Conservation (phyloP, 2,329 filamentous ascomycete genomes). For the Fusarium algeriense region DNA sequence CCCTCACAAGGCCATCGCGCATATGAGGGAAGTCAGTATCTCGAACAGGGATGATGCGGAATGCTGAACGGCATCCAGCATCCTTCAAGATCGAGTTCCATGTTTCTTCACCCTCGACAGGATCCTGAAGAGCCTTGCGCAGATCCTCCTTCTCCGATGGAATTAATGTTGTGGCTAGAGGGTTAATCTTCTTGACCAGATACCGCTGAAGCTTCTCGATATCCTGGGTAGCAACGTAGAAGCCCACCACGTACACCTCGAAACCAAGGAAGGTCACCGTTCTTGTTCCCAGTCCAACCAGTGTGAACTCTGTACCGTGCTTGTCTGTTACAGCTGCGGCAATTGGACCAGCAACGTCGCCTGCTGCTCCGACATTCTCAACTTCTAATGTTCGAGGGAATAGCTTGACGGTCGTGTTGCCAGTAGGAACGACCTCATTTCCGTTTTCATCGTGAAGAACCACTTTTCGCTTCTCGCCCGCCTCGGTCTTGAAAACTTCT, state of each 20-base stretch:
- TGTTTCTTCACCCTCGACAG: constrained; percentile 74
- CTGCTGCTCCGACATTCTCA: constrained; percentile 55
- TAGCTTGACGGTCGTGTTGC: constrained; percentile 80
- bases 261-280: constrained; percentile 91
- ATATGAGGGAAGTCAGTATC: constrained; percentile 96
- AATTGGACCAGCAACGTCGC: constrained; percentile 50
- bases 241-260: constrained; percentile 93
- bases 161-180: constrained; percentile 84
- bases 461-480: constrained; percentile 65
- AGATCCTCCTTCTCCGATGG: constrained; percentile 83
- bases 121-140: constrained; percentile 76
- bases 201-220: constrained; percentile 83
- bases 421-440: constrained; percentile 81
- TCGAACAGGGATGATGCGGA: constrained; percentile 89
- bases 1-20: constrained; percentile 89
- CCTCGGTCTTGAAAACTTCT: constrained; percentile 62
- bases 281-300: constrained; percentile 88
- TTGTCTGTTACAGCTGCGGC: constrained; percentile 55
- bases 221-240: constrained; percentile 89
- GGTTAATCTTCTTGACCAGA: constrained; percentile 81
- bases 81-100: constrained; percentile 79
- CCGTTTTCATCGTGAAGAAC: constrained; percentile 76
- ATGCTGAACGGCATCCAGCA: constrained; percentile 77
- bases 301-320: constrained; percentile 78
- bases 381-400: constrained; percentile 82